Conservation (phyloP, 2,329 filamentous ascomycete species). For the Rhinocladiella mackenziei region DNA sequence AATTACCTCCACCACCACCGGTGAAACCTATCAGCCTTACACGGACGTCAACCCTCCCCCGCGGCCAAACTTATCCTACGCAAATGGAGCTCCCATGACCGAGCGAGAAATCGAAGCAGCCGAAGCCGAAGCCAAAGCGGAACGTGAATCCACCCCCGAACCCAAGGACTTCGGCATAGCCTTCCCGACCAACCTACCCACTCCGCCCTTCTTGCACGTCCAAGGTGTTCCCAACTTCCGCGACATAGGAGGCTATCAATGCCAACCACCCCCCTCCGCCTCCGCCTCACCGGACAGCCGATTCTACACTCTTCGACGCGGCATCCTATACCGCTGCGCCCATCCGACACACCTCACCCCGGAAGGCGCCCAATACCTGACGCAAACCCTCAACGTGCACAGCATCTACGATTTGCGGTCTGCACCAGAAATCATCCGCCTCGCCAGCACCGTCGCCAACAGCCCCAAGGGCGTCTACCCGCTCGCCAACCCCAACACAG, state of each 20-base stretch:
- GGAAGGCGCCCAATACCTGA: conserved; percentile 51
- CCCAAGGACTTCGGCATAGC: conserved; percentile 21
- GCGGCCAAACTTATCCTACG: conserved; percentile 5
- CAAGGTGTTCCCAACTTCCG: conserved; percentile 65
- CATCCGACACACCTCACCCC: conserved; percentile 59
- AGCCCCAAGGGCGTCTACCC: conserved; percentile 26
- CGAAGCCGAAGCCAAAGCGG: conserved; percentile 15
- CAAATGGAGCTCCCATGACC: conserved; percentile 17
- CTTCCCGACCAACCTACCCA: conserved; percentile 27
- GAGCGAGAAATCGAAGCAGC: conserved; percentile 15
- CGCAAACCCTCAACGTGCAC: conserved; percentile 53
- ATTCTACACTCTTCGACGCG: conserved; percentile 43
- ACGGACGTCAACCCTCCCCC: conserved; percentile 15
- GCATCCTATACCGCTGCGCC: conserved; percentile 63
- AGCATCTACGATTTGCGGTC: conserved; percentile 67
- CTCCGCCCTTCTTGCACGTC: conserved; percentile 37
- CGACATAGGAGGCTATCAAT: conserved; percentile 59
- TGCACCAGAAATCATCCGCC: conserved; percentile 36
- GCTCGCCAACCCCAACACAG: conserved; percentile 16
- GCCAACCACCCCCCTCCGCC: conserved; percentile 7
- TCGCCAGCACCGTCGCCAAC: conserved; percentile 32
- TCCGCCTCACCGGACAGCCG: not conserved
- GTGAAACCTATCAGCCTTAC: conserved; percentile 18
- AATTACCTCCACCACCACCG: not conserved
- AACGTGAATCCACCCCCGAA: conserved; percentile 20